Base-by-base conservation (phyloP, 2,329 filamentous ascomycete species). In the Ceratocystis huliohia region DNA sequence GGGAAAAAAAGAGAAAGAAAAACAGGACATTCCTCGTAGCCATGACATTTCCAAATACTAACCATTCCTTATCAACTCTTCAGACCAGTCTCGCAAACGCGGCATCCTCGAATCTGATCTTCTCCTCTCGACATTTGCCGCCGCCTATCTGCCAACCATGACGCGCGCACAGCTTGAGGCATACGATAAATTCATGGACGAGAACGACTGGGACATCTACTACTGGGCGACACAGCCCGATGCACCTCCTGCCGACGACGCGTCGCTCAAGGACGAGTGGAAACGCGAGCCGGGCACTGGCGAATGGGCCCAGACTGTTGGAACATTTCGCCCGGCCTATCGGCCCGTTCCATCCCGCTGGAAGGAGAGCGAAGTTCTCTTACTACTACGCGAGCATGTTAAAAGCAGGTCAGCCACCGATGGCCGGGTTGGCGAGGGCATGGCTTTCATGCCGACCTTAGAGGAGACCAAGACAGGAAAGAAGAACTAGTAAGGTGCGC, bases 181-280 rank as follows among this genome's bases (percentile, higher is more conserved):
- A 76, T 97, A 94, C 79, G 93, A 97, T 75, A 79, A 82, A 33
- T 95, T 99, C 80, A 85, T 99, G 66, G 94, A 99, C 76, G 94
- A 99, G 78, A 99, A 99, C 77, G 94, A 99, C 79, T 99, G 94
- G 94, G 94, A 99, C 75, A 96, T 99, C 69, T 99, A 99, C 81
- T 99, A 99, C 82, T 99, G 94, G 94, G 91, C 89, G 2, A 99
- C 94, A 17, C 94, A 99, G 76, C 86, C 91, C 71, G 78, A 82
- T 3, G 78, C 80, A 1, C 82, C 82, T n/a, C 84, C 44, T 30
- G 70, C 68, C 56, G 66, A 66, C 66, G 69, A 61, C 25, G 67
- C 64, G 37, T 68, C 63, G 44, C 69, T 25, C 69, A 44, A 70
- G 25, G 72, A 75, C 63, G 71, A 73, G 71, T 73, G 67, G 65